Base-by-base conservation (phyloP, 1,284 basidiomycete species). In the Mycosarcoma maydis region DNA sequence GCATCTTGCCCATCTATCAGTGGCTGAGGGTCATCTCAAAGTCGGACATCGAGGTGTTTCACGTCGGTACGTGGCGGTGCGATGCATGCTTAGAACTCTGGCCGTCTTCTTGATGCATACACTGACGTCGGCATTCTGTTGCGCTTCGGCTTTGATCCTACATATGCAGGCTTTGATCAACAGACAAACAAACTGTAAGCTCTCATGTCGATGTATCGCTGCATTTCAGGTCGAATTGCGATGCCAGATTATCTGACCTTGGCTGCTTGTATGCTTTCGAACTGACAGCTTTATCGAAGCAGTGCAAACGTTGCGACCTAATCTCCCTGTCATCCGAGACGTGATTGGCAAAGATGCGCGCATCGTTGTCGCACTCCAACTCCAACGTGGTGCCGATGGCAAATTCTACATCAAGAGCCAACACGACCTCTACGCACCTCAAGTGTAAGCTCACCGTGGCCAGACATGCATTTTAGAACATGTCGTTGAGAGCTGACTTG, bases 321-420 rank as follows among this genome's bases (percentile, higher is more conserved):
- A 65, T 42, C 42, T 68, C 16, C 65, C 65, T n/a, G n/a, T 68
- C 36, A 14, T 62, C 5, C 53, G 58, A 26, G 65, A 68, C 22
- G 26, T 54, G 22, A 37, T 68, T 32, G 32, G 41, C 19, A 61
- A 58, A 19, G 65, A 68, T n/a, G 49, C 50, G 5, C 73, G 60
- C 7, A 70, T 81, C 38, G 29, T 81, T 16, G 74, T 80, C 23
- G 57, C 65, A 2, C 62, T 81, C 6, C 59, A 66, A 33, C 72
- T 80, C 2, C 70, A 73, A 38, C 60, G 72, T 2, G 74, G 75
- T 9, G 68, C 65, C 19, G 78, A 81, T 37, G 75, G 73, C 16
- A 73, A 74, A 48, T 75, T 76, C 56, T 81, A 81, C 65, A 37
- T 81, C 49, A 66, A 75, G 56, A 56, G 72, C 16, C 80, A 81